A percentile compares a stretch with the other conserved stretches of the same genome.
Conservation (phyloP, 2,329 filamentous ascomycete genomes). For the Tolypocladium cylindrosporum region DNA sequence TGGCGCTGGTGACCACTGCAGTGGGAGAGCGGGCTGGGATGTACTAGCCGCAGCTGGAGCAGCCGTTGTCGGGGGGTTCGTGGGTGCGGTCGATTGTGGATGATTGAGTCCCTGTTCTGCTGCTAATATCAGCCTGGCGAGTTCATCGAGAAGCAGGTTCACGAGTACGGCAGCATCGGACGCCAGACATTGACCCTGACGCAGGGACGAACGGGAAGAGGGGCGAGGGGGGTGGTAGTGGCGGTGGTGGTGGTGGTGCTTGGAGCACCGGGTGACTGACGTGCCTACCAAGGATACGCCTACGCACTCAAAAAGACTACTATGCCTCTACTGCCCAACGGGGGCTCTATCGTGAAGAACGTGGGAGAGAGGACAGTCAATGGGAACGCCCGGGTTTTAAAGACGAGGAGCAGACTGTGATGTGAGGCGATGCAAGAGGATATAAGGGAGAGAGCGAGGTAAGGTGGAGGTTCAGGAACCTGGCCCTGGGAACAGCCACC, state of each 20-base stretch:
- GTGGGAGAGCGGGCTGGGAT: background rate
- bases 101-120: background rate
- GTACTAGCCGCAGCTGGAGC: background rate
- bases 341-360: background rate
- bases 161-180: background rate
- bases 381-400: background rate
- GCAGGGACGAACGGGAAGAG: background rate
- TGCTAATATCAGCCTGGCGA: background rate
- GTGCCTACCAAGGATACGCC: background rate
- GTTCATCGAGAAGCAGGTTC: background rate
- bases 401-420: background rate
- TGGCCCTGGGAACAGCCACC: background rate
- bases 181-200: background rate
- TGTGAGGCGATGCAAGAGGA: background rate
- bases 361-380: background rate
- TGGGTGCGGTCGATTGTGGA: background rate
- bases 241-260: background rate
- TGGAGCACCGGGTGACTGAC: background rate
- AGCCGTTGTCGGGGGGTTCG: background rate
- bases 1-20: background rate
- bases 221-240: background rate
- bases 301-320: background rate
- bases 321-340: background rate
- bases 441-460: background rate
- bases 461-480: conserved; percentile 2